phyloP scores from a whole-genome alignment of 2,329 filamentous ascomycete species.

The Aspergillus jensenii region DNA sequence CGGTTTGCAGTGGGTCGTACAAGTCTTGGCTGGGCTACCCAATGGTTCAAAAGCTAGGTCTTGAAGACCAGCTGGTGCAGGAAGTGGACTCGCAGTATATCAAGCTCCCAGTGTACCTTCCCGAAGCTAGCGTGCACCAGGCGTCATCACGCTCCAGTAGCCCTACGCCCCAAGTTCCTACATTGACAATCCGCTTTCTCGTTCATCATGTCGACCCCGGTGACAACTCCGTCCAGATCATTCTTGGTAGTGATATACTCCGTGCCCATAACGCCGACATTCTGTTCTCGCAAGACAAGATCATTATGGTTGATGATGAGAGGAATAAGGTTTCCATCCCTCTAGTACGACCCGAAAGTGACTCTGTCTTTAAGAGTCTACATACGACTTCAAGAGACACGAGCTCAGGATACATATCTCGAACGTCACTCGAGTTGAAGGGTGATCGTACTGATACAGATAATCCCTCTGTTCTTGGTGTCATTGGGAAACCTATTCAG shows the following conservation, averaged over 20 bases:
- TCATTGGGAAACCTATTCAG: constrained; percentile 32
- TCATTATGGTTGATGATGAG: constrained; percentile 84
- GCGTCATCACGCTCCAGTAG: constrained; percentile 71
- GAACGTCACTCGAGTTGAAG: neutral
- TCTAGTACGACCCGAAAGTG: constrained; percentile 88
- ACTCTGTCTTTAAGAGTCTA: constrained; percentile 74
- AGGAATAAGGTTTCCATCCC: constrained; percentile 85
- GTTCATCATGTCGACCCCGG: constrained; percentile 57
- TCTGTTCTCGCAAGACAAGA: constrained; percentile 84
- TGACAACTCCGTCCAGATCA: constrained; percentile 70
- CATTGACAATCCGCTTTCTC: constrained; percentile 76
- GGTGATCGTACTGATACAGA: constrained; percentile 17
- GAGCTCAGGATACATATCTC: constrained; percentile 9
- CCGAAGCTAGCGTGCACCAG: constrained; percentile 78
- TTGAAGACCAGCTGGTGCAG: constrained; percentile 65
- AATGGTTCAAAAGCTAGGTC: constrained; percentile 71
- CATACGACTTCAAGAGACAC: constrained; percentile 52
- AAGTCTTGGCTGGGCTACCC: constrained; percentile 77
- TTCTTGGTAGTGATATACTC: constrained; percentile 85
- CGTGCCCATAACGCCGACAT: constrained; percentile 86
- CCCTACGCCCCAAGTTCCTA: constrained; percentile 76
- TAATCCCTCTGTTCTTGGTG: constrained; percentile 27
- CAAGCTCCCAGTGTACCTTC: constrained; percentile 80
- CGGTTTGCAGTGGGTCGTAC: constrained; percentile 88
- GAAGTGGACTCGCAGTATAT: constrained; percentile 68